Percentiles rank a stretch among this genome's conserved stretches.
phyloP scores from a whole-genome alignment of 2,329 filamentous ascomycete genomes.

The Colletotrichum aenigma region DNA sequence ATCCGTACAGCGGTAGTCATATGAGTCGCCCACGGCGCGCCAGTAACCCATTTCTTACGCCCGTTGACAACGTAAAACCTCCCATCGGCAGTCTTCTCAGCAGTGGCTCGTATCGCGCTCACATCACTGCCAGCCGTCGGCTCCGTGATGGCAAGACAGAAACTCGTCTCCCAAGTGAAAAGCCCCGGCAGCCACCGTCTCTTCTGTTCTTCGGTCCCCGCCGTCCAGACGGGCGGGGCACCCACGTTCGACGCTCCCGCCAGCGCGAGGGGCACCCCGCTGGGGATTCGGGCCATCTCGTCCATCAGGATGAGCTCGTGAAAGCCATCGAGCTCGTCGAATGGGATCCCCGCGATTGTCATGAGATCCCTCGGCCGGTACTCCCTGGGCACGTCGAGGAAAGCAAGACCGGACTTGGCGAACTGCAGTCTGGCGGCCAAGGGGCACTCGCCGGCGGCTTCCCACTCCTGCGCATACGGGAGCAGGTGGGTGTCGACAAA shows the following conservation, averaged over 20 bases:
- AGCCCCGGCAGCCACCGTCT: conserved; percentile 62
- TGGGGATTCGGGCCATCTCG: conserved; percentile 58
- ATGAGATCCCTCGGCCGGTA: conserved; percentile 29
- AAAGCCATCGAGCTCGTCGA: conserved; percentile 60
- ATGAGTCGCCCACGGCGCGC: conserved; percentile 63
- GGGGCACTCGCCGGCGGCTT: conserved; percentile 58
- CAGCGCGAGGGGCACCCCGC: conserved; percentile 62
- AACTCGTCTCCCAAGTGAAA: conserved; percentile 62
- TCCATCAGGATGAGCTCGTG: conserved; percentile 60
- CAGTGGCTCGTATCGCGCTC: conserved; percentile 66
- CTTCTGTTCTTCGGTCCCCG: conserved; percentile 65
- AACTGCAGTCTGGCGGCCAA: conserved; percentile 39
- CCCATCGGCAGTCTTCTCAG: conserved; percentile 46
- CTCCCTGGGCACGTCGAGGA: conserved; percentile 36
- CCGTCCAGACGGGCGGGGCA: conserved; percentile 65
- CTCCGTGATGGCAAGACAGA: conserved; percentile 70
- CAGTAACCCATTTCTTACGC: conserved; percentile 73
- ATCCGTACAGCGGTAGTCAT: conserved; percentile 67
- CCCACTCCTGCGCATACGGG: conserved; percentile 67
- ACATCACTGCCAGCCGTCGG: conserved; percentile 62
- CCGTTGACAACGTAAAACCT: conserved; percentile 67
- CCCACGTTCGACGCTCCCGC: conserved; percentile 67
- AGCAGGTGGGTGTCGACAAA: conserved; percentile 65
- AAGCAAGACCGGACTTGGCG: conserved; percentile 41
- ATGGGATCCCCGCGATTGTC: conserved; percentile 41